Conservation (phyloP, 192 early-diverging fungal genomes). For the Linnemannia exigua region DNA sequence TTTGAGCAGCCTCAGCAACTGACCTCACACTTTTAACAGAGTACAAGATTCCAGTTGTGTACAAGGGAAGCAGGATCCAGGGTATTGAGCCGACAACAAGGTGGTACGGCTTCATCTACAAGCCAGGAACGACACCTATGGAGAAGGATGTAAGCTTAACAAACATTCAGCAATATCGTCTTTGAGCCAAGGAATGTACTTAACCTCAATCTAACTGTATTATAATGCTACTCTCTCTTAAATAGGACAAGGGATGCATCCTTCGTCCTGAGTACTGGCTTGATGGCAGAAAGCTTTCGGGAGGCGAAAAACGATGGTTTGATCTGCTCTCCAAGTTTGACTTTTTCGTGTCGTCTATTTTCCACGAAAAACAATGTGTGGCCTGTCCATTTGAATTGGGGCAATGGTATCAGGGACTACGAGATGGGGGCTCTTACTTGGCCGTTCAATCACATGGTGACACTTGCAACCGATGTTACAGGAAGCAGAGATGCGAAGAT, state of each 20-base stretch:
- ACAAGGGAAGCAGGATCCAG: slow-evolving; percentile 13
- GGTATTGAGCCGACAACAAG: slow-evolving; percentile 19
- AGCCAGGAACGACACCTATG: slow-evolving; percentile 25
- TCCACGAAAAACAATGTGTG: neutral
- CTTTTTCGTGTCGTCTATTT: slow-evolving; percentile 18
- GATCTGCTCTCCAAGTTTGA: slow-evolving; percentile 12
- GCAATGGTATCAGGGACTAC: slow-evolving; percentile 10
- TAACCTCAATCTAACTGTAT: slow-evolving; percentile 9
- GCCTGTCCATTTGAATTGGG: slow-evolving; percentile 11
- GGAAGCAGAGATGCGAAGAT: neutral
- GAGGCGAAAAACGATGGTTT: neutral
- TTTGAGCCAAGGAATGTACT: neutral
- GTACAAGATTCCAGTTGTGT: slow-evolving; percentile 21
- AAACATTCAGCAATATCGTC: neutral
- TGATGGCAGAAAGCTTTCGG: neutral
- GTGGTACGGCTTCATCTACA: slow-evolving; percentile 27
- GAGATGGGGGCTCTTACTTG: neutral
- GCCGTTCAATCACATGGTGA: neutral
- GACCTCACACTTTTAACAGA: slow-evolving; percentile 15
- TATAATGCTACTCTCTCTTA: neutral
- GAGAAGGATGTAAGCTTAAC: slow-evolving; percentile 22
- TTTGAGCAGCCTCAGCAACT: slow-evolving; percentile 1
- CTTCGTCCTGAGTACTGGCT: slow-evolving; percentile 18
- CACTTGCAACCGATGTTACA: slow-evolving; percentile 2
- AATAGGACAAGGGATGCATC: slow-evolving; percentile 3